A percentile compares a stretch with the other conserved stretches of the same genome.
Conservation (phyloP, 2,329 filamentous ascomycete genomes). For the Diaporthe destruens region DNA sequence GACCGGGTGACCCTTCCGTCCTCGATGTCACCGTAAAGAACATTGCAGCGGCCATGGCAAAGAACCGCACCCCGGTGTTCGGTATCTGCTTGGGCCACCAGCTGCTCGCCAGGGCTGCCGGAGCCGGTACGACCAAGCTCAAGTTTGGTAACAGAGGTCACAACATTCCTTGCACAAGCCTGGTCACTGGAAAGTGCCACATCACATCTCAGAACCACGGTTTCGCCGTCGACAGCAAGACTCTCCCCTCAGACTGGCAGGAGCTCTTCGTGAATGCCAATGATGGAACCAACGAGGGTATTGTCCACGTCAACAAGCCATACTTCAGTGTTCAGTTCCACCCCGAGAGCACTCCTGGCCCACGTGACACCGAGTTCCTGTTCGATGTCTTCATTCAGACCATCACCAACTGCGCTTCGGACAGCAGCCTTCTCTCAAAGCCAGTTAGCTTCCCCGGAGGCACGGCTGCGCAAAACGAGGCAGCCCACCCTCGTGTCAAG, state of each 20-base stretch:
- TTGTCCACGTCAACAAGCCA: slow-evolving; percentile 85
- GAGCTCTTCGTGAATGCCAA: slow-evolving; percentile 99
- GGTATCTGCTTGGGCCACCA: slow-evolving; percentile 98
- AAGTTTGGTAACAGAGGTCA: slow-evolving; percentile 99
- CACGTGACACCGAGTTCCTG: slow-evolving; percentile 93
- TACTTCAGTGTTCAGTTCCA: slow-evolving; percentile 99
- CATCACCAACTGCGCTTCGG: slow-evolving; percentile 78
- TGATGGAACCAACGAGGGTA: slow-evolving; percentile 97
- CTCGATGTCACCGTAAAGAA: slow-evolving; percentile 84
- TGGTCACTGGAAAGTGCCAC: slow-evolving; percentile 96
- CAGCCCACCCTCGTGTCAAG: slow-evolving; percentile 79
- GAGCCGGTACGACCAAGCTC: slow-evolving; percentile 92
- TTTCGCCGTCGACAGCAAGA: slow-evolving; percentile 87
- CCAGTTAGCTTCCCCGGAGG: slow-evolving; percentile 92
- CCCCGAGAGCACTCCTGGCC: slow-evolving; percentile 95
- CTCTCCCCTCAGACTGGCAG: slow-evolving; percentile 83
- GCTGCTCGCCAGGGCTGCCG: slow-evolving; percentile 87
- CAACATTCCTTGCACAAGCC: slow-evolving; percentile 97
- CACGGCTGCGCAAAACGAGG: slow-evolving; percentile 81
- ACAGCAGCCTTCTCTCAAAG: slow-evolving; percentile 74
- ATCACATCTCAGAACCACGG: slow-evolving; percentile 99
- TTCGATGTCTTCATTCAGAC: slow-evolving; percentile 97
- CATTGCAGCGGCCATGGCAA: slow-evolving; percentile 80
- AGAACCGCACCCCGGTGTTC: slow-evolving; percentile 88
- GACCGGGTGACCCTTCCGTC: slow-evolving; percentile 92